Conservation (phyloP, 2,329 filamentous ascomycete genomes). For the Colletotrichum lini region DNA sequence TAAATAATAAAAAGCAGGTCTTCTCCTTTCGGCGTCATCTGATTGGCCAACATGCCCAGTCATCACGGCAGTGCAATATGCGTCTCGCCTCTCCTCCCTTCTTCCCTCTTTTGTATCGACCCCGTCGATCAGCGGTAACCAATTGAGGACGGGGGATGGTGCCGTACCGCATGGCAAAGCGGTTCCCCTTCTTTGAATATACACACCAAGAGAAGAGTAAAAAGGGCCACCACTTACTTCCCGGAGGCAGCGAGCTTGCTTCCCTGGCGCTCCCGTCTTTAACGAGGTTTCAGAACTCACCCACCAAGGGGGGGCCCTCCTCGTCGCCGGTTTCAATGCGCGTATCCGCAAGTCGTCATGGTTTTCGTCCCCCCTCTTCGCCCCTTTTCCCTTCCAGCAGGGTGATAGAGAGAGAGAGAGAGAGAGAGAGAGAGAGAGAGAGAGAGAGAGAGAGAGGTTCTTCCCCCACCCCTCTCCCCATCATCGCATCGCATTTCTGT, state of each 20-base stretch:
- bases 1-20: conserved; percentile 23
- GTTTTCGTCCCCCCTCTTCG: too few relatives aligned
- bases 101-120: background rate
- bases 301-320: background rate
- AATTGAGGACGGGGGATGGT: background rate
- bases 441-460: too few relatives aligned
- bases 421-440: background rate
- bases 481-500: too few relatives aligned
- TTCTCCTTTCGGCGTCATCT: background rate
- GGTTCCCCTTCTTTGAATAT: background rate
- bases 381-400: background rate
- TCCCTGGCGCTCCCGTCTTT: background rate
- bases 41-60: conserved; percentile 17
- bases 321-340: conserved; percentile 22
- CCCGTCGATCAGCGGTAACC: conserved; percentile 19
- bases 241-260: background rate
- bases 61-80: conserved; percentile 25
- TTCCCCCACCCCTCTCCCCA: too few relatives aligned
- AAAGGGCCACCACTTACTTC: too few relatives aligned
- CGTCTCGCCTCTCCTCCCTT: background rate
- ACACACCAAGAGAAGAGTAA: too few relatives aligned
- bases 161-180: background rate
- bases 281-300: conserved; percentile 22
- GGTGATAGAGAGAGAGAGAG: background rate
- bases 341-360: background rate